Conservation (phyloP, 345 rosid genomes). For the Microcos paniculata region DNA sequence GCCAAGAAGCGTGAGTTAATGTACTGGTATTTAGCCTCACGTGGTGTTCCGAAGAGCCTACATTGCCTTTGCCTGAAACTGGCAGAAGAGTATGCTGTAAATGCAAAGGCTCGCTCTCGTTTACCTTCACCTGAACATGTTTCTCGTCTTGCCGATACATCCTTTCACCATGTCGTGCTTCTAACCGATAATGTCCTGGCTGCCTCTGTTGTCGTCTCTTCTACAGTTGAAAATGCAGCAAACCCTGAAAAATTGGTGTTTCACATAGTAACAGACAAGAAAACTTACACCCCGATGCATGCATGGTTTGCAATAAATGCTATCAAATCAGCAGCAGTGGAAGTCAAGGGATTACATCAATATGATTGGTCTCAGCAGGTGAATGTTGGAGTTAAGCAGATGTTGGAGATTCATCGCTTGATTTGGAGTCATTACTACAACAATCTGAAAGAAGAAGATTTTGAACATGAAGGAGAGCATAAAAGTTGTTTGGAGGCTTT, state of each 20-base stretch:
- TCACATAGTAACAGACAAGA: constrained; percentile 90
- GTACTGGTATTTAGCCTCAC: constrained; percentile 92
- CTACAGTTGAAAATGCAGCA: constrained; percentile 57
- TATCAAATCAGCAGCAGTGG: constrained; percentile 62
- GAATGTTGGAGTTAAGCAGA: constrained; percentile 65
- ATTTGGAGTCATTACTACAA: constrained; percentile 59
- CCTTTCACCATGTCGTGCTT: constrained; percentile 72
- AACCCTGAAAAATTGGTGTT: constrained; percentile 75
- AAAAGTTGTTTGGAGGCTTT: constrained; percentile 50
- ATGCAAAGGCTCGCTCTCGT: constrained; percentile 72
- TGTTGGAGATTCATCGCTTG: constrained; percentile 67
- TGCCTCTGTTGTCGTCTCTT: constrained; percentile 84
- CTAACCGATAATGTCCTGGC: constrained; percentile 89
- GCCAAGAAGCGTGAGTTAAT: constrained; percentile 74
- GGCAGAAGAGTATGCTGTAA: constrained; percentile 88
- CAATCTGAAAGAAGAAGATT: constrained; percentile 51
- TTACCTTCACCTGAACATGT: constrained; percentile 79
- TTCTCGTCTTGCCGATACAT: constrained; percentile 64
- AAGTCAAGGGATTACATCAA: constrained; percentile 92
- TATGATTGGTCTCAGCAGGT: constrained; percentile 87
- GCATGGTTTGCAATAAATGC: constrained; percentile 92
- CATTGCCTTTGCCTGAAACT: constrained; percentile 84
- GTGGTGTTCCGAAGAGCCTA: constrained; percentile 75
- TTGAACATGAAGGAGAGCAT: constrained; percentile 39
- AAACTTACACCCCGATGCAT: constrained; percentile 90